Percentiles rank a stretch among this genome's conserved stretches.
Evolutionary conservation across 164 flowering plant genomes (phyloP).

Genomic region (Tetrastigma voinierianum): DNA sequence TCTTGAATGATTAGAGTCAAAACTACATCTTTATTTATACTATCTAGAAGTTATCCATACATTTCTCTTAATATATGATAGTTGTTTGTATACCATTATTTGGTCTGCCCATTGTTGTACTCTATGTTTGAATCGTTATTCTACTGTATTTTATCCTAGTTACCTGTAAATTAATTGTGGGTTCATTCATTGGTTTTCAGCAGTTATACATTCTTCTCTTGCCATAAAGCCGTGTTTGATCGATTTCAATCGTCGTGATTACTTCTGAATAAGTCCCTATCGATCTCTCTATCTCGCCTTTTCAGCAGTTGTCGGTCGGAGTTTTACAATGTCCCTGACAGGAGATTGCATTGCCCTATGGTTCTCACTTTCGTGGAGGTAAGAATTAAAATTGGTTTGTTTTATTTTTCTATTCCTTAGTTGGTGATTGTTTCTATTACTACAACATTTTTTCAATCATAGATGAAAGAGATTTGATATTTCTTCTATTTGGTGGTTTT

Average conservation of each 20-base stretch:
- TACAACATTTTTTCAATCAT: background rate
- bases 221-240: constrained; percentile 98
- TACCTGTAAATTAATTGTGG: background rate
- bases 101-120: background rate
- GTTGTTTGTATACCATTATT: background rate
- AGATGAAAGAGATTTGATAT: background rate
- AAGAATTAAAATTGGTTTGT: constrained; percentile 5
- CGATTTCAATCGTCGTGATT: constrained; percentile 97
- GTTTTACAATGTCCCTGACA: constrained; percentile 95
- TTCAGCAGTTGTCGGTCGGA: constrained; percentile 95
- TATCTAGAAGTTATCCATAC: background rate
- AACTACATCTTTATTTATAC: background rate
- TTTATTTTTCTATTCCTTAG: background rate
- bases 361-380: constrained; percentile 99
- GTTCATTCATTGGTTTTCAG: constrained; percentile 35
- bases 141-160: background rate
- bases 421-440: background rate
- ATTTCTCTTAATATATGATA: background rate
- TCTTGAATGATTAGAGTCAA: background rate
- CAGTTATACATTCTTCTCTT: constrained; percentile 68
- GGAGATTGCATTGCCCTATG: constrained; percentile 99
- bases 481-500: background rate
- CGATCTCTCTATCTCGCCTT: constrained; percentile 95
- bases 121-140: background rate
- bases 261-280: constrained; percentile 98